Evolutionary conservation across 73 alveolate species (phyloP).

Genomic region (Symbiodinium pilosum): DNA sequence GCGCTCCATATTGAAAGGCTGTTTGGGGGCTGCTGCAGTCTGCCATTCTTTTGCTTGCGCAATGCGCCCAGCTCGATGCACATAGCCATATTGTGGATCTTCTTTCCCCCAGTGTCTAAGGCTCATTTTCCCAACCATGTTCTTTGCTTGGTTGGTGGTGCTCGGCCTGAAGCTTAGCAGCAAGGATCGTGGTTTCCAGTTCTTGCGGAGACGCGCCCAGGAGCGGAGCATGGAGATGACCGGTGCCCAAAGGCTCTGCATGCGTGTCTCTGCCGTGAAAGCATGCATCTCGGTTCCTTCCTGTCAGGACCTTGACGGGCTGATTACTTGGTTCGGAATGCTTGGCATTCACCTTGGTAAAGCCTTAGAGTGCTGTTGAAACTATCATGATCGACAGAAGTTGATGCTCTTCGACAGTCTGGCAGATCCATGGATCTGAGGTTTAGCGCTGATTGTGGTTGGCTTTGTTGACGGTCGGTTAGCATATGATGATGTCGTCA

Average conservation of each 20-base stretch:
- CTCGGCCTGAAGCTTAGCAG: conserved; percentile 6
- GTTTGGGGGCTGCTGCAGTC: conserved; percentile 17
- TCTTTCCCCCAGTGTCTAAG: not conserved
- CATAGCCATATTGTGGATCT: not conserved
- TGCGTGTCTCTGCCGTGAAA: not conserved
- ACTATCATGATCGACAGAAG: too few relatives aligned
- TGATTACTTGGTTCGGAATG: conserved; percentile 73
- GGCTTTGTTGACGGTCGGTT: conserved; percentile 51
- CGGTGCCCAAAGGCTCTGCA: conserved; percentile 65
- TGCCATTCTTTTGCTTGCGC: conserved; percentile 7
- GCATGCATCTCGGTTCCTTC: not conserved
- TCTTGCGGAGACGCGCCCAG: not conserved
- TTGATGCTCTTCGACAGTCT: not conserved
- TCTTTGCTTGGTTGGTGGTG: conserved; percentile 75
- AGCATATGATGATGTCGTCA: not conserved
- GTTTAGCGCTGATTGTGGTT: conserved; percentile 69
- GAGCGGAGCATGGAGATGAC: conserved; percentile 93
- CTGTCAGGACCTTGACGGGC: conserved; percentile 69
- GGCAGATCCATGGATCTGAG: not conserved
- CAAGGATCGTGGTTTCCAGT: not conserved
- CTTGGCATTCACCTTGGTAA: conserved; percentile 24
- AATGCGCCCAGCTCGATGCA: not conserved
- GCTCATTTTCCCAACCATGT: conserved; percentile 63
- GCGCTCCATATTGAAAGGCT: not conserved
- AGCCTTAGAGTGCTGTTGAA: not conserved